phyloP scores from a whole-genome alignment of 2,329 filamentous ascomycete genomes.

The Tolypocladium ovalisporum region DNA sequence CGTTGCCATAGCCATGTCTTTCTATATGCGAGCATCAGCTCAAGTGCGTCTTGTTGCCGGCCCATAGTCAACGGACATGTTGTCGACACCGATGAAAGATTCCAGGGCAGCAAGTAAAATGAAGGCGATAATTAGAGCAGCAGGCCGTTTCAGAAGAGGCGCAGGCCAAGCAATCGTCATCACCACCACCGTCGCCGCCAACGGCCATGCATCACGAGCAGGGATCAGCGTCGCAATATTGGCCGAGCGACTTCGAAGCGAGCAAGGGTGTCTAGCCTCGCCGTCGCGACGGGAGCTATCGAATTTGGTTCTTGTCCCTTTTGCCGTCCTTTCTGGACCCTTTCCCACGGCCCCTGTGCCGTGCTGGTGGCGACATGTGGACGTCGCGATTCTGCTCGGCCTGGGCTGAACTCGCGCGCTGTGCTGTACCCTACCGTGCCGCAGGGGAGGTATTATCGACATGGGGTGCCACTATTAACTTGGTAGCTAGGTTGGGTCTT shows the following conservation, averaged over 20 bases:
- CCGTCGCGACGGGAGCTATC: background rate
- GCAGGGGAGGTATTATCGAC: background rate
- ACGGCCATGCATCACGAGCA: background rate
- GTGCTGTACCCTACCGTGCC: background rate
- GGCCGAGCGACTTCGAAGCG: background rate
- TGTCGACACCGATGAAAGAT: background rate
- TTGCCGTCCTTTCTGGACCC: background rate
- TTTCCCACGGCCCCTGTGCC: background rate
- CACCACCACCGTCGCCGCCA: background rate
- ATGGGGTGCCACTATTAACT: background rate
- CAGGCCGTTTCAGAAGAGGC: background rate
- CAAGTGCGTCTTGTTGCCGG: background rate
- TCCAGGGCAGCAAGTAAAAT: background rate
- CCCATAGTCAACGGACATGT: background rate
- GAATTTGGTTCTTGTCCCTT: background rate
- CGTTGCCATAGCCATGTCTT: background rate
- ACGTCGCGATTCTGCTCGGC: background rate
- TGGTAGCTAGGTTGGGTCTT: background rate
- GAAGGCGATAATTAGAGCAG: too few relatives aligned
- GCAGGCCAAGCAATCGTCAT: background rate
- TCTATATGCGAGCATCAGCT: too few relatives aligned
- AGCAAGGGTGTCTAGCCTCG: background rate
- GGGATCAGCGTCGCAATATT: conserved; percentile 1
- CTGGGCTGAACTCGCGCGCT: background rate
- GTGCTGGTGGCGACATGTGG: background rate